A percentile compares a stretch with the other conserved stretches of the same genome.
These are phyloP conservation scores for Rhizomucor pusillus DNA, from an alignment of 371 early-diverging fungal genomes.

Conservation along the genomic window DNA sequence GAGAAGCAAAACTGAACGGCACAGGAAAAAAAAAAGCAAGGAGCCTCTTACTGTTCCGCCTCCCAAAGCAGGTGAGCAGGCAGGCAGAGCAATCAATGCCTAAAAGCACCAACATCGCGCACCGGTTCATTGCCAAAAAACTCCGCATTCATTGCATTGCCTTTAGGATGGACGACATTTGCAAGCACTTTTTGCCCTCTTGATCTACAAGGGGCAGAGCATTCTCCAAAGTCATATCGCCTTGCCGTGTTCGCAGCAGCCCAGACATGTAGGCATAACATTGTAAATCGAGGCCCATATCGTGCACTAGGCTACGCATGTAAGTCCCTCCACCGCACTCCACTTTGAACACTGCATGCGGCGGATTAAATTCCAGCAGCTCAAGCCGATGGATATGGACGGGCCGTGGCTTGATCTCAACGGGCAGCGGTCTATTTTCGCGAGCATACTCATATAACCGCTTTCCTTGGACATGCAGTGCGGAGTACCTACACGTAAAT, in stretches of 20 bases:
- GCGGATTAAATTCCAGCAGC: slow-evolving; percentile 14
- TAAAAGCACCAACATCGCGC: too few relatives aligned
- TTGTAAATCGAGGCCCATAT: slow-evolving; percentile 35
- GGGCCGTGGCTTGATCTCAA: slow-evolving; percentile 28
- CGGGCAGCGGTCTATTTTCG: slow-evolving; percentile 27
- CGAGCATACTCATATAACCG: slow-evolving; percentile 53
- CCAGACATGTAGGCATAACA: slow-evolving; percentile 46
- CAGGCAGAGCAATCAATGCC: too few relatives aligned
- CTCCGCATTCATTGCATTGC: too few relatives aligned
- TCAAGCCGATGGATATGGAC: slow-evolving; percentile 29
- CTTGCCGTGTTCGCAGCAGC: slow-evolving; percentile 42
- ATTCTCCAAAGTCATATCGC: slow-evolving; percentile 19
- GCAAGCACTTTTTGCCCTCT: slow-evolving; percentile 7
- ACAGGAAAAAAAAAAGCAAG: slow-evolving; percentile 6
- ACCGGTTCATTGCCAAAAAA: too few relatives aligned
- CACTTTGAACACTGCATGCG: slow-evolving; percentile 19
- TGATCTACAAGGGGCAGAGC: slow-evolving; percentile 6
- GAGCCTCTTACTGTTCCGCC: too few relatives aligned
- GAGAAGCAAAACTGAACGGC: slow-evolving; percentile 8
- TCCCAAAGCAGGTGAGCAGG: too few relatives aligned
- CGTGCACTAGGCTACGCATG: slow-evolving; percentile 49
- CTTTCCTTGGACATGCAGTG: slow-evolving; percentile 46
- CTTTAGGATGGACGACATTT: too few relatives aligned
- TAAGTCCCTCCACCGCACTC: slow-evolving; percentile 49
- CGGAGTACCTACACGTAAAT: slow-evolving; percentile 37